Evolutionary conservation across 2,329 filamentous ascomycete genomes (phyloP).

Genomic region (Talaromyces rugulosus): DNA sequence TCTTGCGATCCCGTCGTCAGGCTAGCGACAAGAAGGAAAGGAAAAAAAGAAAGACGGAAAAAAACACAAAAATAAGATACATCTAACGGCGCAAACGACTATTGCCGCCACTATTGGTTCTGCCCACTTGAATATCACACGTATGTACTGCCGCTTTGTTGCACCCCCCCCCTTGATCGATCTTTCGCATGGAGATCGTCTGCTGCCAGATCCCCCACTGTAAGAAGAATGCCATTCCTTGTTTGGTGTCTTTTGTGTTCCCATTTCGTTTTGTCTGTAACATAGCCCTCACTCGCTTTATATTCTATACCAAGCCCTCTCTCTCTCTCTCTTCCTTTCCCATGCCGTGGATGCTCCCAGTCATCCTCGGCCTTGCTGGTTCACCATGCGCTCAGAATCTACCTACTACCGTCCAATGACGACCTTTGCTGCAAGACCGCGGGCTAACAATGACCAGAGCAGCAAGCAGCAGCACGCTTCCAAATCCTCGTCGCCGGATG

Average conservation of each 20-base stretch:
- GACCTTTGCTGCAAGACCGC: not conserved
- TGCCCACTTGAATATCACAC: not conserved
- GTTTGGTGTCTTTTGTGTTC: not conserved
- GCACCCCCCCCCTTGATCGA: not conserved
- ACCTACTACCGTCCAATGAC: constrained; percentile 11
- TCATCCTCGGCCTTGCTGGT: not conserved
- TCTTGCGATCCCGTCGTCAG: not conserved
- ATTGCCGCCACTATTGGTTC: constrained; percentile 11
- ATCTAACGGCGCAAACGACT: not conserved
- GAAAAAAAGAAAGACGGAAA: not conserved
- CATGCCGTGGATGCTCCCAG: not conserved
- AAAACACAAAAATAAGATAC: not conserved
- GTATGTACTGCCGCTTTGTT: not conserved
- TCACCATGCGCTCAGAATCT: constrained; percentile 1
- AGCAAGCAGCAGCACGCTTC: constrained; percentile 1
- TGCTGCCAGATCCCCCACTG: not conserved
- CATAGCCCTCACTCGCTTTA: not conserved
- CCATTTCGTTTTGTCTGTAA: not conserved
- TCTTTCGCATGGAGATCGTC: not conserved
- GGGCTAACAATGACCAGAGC: constrained; percentile 3
- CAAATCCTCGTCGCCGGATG: constrained; percentile 2
- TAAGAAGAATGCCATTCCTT: not conserved
- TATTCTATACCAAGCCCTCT: not conserved
- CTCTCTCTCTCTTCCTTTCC: not conserved
- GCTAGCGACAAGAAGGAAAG: not conserved